Conservation (phyloP, 1,139 yeast species). For the Yamadazyma taylorii region DNA sequence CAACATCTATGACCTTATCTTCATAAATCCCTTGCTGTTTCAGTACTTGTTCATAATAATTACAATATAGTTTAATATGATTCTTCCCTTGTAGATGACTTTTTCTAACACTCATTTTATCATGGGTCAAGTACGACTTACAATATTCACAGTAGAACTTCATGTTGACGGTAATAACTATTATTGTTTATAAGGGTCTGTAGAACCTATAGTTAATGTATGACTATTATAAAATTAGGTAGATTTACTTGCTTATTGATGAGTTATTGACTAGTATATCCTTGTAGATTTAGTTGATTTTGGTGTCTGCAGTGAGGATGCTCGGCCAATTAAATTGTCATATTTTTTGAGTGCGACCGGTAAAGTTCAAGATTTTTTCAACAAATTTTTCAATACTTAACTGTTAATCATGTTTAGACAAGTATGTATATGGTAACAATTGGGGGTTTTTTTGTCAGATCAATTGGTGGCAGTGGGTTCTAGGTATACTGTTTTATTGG, state of each 20-base stretch:
- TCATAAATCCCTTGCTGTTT: constrained; percentile 44
- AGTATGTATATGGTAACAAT: constrained; percentile 14
- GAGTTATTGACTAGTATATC: no score
- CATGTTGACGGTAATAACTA: no score
- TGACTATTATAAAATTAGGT: no score
- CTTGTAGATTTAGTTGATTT: no score
- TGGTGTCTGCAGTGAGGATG: no score
- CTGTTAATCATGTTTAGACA: constrained; percentile 17
- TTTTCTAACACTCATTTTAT: constrained; percentile 81
- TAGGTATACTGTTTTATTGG: no score
- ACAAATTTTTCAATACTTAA: not conserved
- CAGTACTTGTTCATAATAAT: constrained; percentile 67
- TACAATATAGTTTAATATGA: constrained; percentile 73
- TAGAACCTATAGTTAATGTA: no score
- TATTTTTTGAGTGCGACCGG: constrained; percentile 11
- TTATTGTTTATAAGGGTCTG: no score
- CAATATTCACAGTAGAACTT: constrained; percentile 86
- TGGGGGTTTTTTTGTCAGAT: no score
- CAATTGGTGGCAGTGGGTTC: no score
- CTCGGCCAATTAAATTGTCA: constrained; percentile 9
- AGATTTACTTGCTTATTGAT: no score
- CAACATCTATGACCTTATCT: constrained; percentile 36
- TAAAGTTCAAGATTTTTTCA: not conserved
- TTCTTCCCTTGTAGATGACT: constrained; percentile 80
- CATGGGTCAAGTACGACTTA: constrained; percentile 83